Base-by-base conservation (phyloP, 352 stramenopile species). In the Plasmopara halstedii region DNA sequence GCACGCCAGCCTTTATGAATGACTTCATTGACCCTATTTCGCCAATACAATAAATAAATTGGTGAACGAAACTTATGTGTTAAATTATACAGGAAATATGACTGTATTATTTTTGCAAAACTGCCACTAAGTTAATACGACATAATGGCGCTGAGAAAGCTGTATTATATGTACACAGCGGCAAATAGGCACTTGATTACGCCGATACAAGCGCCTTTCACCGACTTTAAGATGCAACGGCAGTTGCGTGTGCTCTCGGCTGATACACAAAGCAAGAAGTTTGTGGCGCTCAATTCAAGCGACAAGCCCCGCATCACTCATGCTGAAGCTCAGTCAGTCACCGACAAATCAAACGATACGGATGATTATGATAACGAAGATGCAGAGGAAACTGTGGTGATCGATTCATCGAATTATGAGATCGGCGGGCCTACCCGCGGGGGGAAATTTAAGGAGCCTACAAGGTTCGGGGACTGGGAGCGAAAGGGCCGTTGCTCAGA, bases 401-500 rank as follows among this genome's bases (percentile, higher is more conserved):
- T 91, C 4, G 91, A 94, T 10, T 89, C 94, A 5, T 69, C 74
- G 20, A 82, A 86, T 17, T 59, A 57, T 5, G 95, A 99, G 70
- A 98, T 95, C 63, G 95, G 95, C 49, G 95, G 95, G 2, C 95
- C 95, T 3, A 85, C 80, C 49, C 72, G 90, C 42, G 94, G 95
- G 33, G 95, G 95, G 41, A 79, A 85, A 58, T 77, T 97, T 32
- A 83, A 88, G 41, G 95, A 99, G 62, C 95, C 95, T 18, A 98
- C 95, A 36, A 76, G 95, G 25, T 99, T 96, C 66, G 95, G 95
- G 35, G 95, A 99, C 68, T 99, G 95, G 95, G 95, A 99, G 70
- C 85, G 94, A 49, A 98, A 98, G 56, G 95, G 95, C 15, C 75
- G 94, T 11, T 98, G 93, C 68, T 94, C 83, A 13, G 95, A 99